phyloP scores from a whole-genome alignment of 768 basidiomycete species.

The Lentinus tigrinus region DNA sequence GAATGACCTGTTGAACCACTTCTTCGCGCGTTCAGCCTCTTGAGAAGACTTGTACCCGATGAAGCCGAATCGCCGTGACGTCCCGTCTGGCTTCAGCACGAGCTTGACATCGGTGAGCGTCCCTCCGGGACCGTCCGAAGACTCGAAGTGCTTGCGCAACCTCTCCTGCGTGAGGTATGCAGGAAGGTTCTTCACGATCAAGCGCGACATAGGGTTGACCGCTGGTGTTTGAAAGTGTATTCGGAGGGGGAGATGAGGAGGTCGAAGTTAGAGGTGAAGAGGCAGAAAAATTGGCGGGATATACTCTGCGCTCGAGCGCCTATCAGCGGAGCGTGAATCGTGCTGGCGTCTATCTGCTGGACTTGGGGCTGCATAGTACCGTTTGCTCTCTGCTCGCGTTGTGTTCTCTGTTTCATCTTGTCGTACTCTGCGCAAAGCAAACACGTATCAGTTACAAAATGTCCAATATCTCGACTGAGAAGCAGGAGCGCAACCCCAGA shows the following conservation, averaged over 20 bases:
- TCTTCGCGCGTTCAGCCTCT: constrained; percentile 71
- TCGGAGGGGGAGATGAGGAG: neutral
- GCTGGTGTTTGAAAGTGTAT: neutral
- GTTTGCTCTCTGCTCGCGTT: neutral
- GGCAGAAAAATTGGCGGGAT: constrained; percentile 3
- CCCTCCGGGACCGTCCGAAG: constrained; percentile 57
- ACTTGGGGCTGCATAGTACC: neutral
- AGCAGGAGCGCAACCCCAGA: constrained; percentile 69
- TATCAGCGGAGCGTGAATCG: neutral
- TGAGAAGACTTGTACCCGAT: constrained; percentile 82
- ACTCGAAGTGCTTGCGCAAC: constrained; percentile 68
- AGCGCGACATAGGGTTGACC: constrained; percentile 61
- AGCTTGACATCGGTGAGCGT: constrained; percentile 87
- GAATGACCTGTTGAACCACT: constrained; percentile 86
- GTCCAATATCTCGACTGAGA: constrained; percentile 7
- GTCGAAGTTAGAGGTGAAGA: neutral
- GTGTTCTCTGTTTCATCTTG: neutral
- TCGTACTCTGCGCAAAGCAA: neutral
- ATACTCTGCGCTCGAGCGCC: constrained; percentile 5
- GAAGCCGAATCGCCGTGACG: constrained; percentile 87
- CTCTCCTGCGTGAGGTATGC: constrained; percentile 61
- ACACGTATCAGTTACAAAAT: neutral
- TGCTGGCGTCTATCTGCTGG: constrained; percentile 3
- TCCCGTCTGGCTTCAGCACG: constrained; percentile 72
- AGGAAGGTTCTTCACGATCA: constrained; percentile 83